Evolutionary conservation across 257 asterid species (phyloP).

Genomic region (Jacaranda mimosifolia): DNA sequence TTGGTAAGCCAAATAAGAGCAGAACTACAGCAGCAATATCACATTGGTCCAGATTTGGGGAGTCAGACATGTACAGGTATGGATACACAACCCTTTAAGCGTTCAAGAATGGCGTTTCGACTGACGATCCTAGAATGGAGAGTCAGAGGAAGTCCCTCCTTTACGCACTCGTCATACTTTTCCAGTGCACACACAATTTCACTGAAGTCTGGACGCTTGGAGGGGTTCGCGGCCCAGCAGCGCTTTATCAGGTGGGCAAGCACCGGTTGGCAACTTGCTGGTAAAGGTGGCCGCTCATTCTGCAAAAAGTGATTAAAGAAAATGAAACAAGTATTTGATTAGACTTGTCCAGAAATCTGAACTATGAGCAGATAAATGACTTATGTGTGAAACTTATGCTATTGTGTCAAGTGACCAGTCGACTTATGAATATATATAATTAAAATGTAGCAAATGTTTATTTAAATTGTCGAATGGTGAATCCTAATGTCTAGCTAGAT

Average conservation of each 20-base stretch:
- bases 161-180: conserved; percentile 78
- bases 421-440: no score
- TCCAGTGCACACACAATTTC: conserved; percentile 78
- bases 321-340: background rate
- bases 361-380: no score
- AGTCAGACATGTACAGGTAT: conserved; percentile 77
- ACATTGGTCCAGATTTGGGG: background rate
- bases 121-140: conserved; percentile 64
- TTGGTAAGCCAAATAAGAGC: conserved; percentile 29
- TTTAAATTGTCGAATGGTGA: no score
- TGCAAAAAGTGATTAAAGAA: conserved; percentile 34
- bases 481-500: no score
- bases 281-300: conserved; percentile 93
- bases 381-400: no score
- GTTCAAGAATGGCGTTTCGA: conserved; percentile 67
- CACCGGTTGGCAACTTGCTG: conserved; percentile 91
- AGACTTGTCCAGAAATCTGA: background rate
- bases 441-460: no score
- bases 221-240: conserved; percentile 88
- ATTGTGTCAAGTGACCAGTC: no score
- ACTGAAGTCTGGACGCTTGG: conserved; percentile 82
- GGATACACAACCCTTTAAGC: conserved; percentile 81
- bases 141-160: conserved; percentile 85
- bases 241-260: conserved; percentile 86
- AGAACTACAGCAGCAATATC: conserved; percentile 6